Evolutionary conservation across 106 monocot genomes (phyloP).

Genomic region (Posidonia australis): DNA sequence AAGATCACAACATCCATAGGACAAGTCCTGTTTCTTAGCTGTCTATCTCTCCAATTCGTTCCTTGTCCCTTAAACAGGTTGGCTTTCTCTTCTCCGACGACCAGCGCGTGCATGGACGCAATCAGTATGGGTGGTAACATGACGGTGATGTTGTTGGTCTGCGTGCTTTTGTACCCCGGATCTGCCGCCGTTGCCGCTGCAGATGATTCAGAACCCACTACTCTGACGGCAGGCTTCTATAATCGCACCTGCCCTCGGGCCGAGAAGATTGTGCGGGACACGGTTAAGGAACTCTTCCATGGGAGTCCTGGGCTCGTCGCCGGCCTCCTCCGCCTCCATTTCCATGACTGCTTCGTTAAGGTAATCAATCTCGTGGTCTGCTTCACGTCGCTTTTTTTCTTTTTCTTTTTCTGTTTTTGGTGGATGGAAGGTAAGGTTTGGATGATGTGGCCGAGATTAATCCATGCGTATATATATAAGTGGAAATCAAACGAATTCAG

Average conservation of each 20-base stretch:
- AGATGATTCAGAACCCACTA: no score
- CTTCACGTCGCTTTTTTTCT: background rate
- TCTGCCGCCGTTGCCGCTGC: background rate
- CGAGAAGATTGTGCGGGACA: background rate
- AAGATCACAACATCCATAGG: no score
- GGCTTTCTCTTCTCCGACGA: no score
- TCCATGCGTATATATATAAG: no score
- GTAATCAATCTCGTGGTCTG: background rate
- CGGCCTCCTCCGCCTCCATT: constrained; percentile 3
- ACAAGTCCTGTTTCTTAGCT: no score
- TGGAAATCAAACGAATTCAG: no score
- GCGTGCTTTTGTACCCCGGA: background rate
- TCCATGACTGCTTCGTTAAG: constrained; percentile 10
- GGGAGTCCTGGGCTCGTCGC: background rate
- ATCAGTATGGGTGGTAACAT: no score
- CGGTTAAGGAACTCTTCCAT: background rate
- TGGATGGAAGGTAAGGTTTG: background rate
- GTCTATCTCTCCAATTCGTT: no score
- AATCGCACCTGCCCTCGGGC: constrained; percentile 1
- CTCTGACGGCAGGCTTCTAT: constrained; percentile 1
- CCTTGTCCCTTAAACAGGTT: no score
- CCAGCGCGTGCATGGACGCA: no score
- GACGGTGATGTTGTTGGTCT: no score
- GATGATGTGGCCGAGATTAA: no score
- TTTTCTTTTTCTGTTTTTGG: background rate